These are phyloP conservation scores for Colletotrichum navitas DNA, from an alignment of 2,329 filamentous ascomycete species.

Conservation along the genomic window DNA sequence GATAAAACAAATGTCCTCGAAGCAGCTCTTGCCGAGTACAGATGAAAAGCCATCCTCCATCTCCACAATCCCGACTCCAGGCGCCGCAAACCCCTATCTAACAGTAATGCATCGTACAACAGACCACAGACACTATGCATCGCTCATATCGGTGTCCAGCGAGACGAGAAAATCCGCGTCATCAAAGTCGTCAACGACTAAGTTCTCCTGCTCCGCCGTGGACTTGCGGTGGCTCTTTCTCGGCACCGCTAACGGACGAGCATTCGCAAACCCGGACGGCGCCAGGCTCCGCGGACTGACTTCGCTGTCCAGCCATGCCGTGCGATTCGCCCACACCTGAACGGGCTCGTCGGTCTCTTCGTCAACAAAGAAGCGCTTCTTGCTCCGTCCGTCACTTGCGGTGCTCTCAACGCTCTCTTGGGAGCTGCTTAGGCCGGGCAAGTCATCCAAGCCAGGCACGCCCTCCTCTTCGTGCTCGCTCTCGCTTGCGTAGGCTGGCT, in stretches of 20 bases:
- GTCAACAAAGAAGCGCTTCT: slow-evolving; percentile 65
- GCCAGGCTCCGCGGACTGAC: slow-evolving; percentile 56
- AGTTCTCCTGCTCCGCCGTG: slow-evolving; percentile 61
- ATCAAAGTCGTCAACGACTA: slow-evolving; percentile 69
- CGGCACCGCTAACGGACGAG: slow-evolving; percentile 64
- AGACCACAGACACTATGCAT: slow-evolving; percentile 43
- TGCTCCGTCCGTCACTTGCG: slow-evolving; percentile 46
- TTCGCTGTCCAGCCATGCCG: slow-evolving; percentile 53
- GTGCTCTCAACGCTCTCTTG: slow-evolving; percentile 60
- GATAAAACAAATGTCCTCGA: slow-evolving; percentile 38
- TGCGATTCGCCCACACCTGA: slow-evolving; percentile 46
- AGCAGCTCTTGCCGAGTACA: slow-evolving; percentile 45
- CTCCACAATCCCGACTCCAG: slow-evolving; percentile 19
- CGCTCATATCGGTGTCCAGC: slow-evolving; percentile 59
- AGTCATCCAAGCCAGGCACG: slow-evolving; percentile 53
- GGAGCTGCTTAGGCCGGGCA: slow-evolving; percentile 66
- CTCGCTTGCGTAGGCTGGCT: slow-evolving; percentile 58
- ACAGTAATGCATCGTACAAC: slow-evolving; percentile 17
- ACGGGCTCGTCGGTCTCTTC: slow-evolving; percentile 48
- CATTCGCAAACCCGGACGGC: slow-evolving; percentile 54
- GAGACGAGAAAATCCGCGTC: slow-evolving; percentile 75
- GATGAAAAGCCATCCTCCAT: slow-evolving; percentile 16
- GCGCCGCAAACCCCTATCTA: slow-evolving; percentile 4
- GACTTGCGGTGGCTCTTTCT: slow-evolving; percentile 45
- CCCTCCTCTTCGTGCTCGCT: slow-evolving; percentile 44